phyloP scores from a whole-genome alignment of 2,329 filamentous ascomycete genomes.

The Magnaporthales sp. region DNA sequence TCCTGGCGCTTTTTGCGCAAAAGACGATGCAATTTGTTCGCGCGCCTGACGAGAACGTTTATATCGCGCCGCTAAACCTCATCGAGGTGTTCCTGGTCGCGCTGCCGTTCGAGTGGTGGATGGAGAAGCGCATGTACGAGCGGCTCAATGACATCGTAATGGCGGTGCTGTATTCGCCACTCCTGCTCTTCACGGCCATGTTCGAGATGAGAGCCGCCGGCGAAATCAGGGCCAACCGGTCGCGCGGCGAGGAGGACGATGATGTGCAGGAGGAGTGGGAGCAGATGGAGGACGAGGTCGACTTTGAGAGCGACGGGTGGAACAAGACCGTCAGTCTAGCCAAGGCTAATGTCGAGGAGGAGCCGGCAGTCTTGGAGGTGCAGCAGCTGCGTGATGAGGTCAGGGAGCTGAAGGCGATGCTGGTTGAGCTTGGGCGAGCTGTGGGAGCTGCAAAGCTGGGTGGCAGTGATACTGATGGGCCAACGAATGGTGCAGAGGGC shows the following conservation, averaged over 20 bases:
- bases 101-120: constrained; percentile 91
- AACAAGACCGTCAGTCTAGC: constrained; percentile 66
- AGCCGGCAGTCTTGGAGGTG: constrained; percentile 65
- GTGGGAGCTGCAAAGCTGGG: constrained; percentile 6
- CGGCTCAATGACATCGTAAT: constrained; percentile 72
- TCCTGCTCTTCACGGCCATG: constrained; percentile 70
- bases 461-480: neutral
- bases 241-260: constrained; percentile 79
- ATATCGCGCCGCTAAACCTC: constrained; percentile 91
- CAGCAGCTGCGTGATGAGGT: constrained; percentile 49
- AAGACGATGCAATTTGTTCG: constrained; percentile 97
- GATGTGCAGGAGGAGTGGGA: constrained; percentile 91
- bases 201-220: constrained; percentile 59
- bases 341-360: constrained; percentile 74
- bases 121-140: constrained; percentile 65
- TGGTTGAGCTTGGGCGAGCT: constrained; percentile 22
- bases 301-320: constrained; percentile 83
- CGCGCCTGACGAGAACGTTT: constrained; percentile 96
- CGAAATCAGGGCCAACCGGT: constrained; percentile 63
- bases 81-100: constrained; percentile 76
- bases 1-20: constrained; percentile 82
- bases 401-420: constrained; percentile 42
- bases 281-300: constrained; percentile 60
- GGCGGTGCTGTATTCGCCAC: constrained; percentile 67
- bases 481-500: neutral